Percentiles rank a stretch among this genome's conserved stretches.
phyloP scores from a whole-genome alignment of 352 stramenopile species.

The Pythium oligandrum region DNA sequence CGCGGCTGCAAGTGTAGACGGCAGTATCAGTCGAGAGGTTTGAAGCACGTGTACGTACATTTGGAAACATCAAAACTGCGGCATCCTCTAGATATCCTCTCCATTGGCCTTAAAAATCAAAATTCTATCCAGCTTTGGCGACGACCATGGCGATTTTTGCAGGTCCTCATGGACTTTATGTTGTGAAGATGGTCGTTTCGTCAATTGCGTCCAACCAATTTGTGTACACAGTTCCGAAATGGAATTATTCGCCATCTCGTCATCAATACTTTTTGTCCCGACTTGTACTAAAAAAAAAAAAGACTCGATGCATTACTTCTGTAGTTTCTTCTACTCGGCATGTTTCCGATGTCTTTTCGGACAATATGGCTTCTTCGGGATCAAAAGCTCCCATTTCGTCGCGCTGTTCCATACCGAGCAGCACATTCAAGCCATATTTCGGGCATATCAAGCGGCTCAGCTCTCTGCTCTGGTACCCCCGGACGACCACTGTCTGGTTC shows the following conservation, averaged over 20 bases:
- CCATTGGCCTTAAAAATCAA: not conserved
- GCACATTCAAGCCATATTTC: not conserved
- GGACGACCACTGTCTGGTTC: no score
- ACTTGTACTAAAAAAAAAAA: no score
- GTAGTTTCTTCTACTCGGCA: no score
- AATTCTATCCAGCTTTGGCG: not conserved
- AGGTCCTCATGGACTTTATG: not conserved
- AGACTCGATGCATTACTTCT: no score
- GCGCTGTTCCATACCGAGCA: not conserved
- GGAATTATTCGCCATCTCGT: no score
- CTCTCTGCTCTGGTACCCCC: no score
- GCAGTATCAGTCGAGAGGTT: no score
- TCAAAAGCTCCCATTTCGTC: conserved; percentile 1
- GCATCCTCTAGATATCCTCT: not conserved
- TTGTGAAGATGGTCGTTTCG: conserved; percentile 1
- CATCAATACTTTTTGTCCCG: no score
- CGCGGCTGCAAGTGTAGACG: not conserved
- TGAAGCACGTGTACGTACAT: not conserved
- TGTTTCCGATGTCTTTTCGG: not conserved
- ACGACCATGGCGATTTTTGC: not conserved
- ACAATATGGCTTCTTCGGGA: conserved; percentile 1
- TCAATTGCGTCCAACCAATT: not conserved
- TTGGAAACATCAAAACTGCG: not conserved
- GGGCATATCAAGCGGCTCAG: not conserved
- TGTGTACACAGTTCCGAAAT: no score